Evolutionary conservation across 1,284 basidiomycete species (phyloP), one percentile per base, ranked within the genome.

Genomic region (Inonotus hispidus): DNA sequence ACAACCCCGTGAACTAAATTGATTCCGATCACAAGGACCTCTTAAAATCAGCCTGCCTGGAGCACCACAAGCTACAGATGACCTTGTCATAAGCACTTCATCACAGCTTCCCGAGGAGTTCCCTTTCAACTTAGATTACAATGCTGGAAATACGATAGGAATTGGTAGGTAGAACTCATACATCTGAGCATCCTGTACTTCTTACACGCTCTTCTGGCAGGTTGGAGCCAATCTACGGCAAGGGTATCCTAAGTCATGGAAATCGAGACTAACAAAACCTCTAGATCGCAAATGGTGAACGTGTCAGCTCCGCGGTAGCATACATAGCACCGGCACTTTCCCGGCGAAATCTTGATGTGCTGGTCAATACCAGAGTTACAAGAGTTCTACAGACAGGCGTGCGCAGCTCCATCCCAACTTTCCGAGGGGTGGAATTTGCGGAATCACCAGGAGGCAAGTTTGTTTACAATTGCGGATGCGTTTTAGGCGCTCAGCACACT

Each of bases 291-390:
- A 32, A 37, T 19, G 56, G 56, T 5, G 41, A 46, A n/a, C 39
- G 56, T n/a, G 43, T 13, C 19, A 62, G 58, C 37, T 55, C 65
- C 1, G 61, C 65, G 23, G 52, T 45, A 10, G 56, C 62, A 1
- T 67, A 64, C 50, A 46, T 68, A 3, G 53, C 29, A 3, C 63
- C 65, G n/a, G 65, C 55, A 13, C 45, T 58, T 29, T 16, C 8
- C 3, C 45, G 64, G 13, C 23, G 53, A 3, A 67, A 68, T 50
- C 43, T 68, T 3, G 63, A 67, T 50, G 62, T 63, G 10, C n/a
- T 63, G 14, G 37, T 63, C 19, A 50, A 63, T 16, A 58, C 65
- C 11, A 56, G 60, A 32, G 67, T 63, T 14, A 66, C 63, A 4
- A 56, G 56, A 21, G 25, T 66, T 37, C 21, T 62, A 38, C 49